phyloP scores from a whole-genome alignment of 768 basidiomycete genomes.

The Rhodotorula sphaerocarpa region DNA sequence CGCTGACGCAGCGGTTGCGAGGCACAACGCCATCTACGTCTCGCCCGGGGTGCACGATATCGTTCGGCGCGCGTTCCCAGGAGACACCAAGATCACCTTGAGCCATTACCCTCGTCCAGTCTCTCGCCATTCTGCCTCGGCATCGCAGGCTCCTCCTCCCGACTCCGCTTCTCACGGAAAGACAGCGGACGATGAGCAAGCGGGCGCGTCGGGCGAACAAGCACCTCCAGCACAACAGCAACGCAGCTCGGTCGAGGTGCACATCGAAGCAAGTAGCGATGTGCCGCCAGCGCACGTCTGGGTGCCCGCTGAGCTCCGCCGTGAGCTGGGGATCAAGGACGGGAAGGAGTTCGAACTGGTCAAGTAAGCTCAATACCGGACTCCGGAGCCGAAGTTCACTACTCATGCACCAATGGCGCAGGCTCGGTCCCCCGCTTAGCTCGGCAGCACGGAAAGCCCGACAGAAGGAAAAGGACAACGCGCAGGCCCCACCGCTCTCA shows the following conservation, averaged over 20 bases:
- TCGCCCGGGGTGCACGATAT: not conserved
- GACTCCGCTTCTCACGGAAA: not conserved
- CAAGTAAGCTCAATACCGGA: slow-evolving; percentile 3
- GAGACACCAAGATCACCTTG: not conserved
- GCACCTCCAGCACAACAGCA: not conserved
- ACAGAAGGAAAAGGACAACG: not conserved
- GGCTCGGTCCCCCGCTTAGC: slow-evolving; percentile 10
- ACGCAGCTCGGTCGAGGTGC: slow-evolving; percentile 2
- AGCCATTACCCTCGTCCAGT: slow-evolving; percentile 7
- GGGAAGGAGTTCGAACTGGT: slow-evolving; percentile 26
- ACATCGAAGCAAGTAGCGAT: not conserved
- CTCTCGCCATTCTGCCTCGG: no score
- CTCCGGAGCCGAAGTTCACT: not conserved
- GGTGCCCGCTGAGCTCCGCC: slow-evolving; percentile 3
- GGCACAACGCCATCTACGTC: slow-evolving; percentile 2
- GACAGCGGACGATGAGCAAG: not conserved
- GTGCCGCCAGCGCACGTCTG: slow-evolving; percentile 26
- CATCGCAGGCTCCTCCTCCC: not conserved
- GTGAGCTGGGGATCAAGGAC: not conserved
- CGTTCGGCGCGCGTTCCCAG: slow-evolving; percentile 21
- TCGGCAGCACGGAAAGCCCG: slow-evolving; percentile 3
- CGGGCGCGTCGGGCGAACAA: not conserved
- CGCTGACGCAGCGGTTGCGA: not conserved
- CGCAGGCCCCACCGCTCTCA: not conserved
- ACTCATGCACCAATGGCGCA: no score